phyloP scores from a whole-genome alignment of 148 eudicot species.

The Polygonum maritimum region DNA sequence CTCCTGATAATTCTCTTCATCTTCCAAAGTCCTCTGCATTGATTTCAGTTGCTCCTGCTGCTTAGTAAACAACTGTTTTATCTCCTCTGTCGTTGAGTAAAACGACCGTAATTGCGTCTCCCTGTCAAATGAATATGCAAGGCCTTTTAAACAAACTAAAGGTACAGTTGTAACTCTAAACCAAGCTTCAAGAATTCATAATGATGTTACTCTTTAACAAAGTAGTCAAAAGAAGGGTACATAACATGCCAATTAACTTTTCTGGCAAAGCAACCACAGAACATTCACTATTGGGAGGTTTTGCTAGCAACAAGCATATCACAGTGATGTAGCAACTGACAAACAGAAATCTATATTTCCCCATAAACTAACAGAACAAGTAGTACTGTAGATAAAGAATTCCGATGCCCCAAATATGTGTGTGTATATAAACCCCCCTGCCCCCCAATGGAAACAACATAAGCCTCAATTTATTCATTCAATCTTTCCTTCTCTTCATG shows the following conservation, averaged over 20 bases:
- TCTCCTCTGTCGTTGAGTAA: constrained; percentile 93
- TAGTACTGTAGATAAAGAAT: not conserved
- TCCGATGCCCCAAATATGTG: not conserved
- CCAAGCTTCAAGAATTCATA: not conserved
- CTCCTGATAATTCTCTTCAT: constrained; percentile 72
- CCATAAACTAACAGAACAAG: too few species aligned
- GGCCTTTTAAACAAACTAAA: not conserved
- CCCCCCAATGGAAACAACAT: not conserved
- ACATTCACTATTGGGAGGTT: not conserved
- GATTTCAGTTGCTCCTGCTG: constrained; percentile 93
- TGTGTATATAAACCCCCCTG: not conserved
- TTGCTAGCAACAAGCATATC: not conserved
- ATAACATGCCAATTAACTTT: not conserved
- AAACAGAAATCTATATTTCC: not conserved
- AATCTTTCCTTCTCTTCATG: not conserved
- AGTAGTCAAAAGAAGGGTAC: not conserved
- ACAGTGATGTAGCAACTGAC: not conserved
- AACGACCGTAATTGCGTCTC: constrained; percentile 95
- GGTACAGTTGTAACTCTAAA: not conserved
- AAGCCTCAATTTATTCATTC: not conserved
- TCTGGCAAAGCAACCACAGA: not conserved
- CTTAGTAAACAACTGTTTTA: constrained; percentile 56
- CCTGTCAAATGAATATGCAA: constrained; percentile 28
- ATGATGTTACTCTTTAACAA: not conserved
- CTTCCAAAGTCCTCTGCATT: constrained; percentile 92